A percentile compares a stretch with the other conserved stretches of the same genome.
Conservation (phyloP, 179 eudicot species). For the Vitellaria paradoxa region DNA sequence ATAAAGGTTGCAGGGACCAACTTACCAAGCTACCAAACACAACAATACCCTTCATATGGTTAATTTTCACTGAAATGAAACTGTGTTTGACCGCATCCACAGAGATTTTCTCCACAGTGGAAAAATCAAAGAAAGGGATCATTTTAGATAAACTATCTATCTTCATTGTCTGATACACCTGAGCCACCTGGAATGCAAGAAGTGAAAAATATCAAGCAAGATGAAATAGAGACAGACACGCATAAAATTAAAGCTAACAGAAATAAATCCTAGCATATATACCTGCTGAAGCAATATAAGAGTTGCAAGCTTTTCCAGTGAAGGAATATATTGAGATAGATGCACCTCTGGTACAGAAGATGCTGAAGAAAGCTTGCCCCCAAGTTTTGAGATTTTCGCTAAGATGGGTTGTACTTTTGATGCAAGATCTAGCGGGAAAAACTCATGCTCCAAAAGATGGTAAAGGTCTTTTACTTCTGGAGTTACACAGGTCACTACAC, state of each 20-base stretch:
- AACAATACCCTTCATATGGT: conserved; percentile 71
- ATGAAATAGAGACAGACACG: background rate
- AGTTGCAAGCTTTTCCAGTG: conserved; percentile 79
- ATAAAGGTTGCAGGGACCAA: background rate
- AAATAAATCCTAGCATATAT: conserved; percentile 13
- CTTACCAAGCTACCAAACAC: conserved; percentile 61
- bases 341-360: conserved; percentile 90
- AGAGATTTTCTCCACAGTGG: conserved; percentile 74
- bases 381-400: conserved; percentile 67
- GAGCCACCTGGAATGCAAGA: conserved; percentile 59
- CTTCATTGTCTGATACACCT: conserved; percentile 76
- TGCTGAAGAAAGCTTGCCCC: conserved; percentile 84
- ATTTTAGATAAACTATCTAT: conserved; percentile 59
- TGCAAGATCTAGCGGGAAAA: conserved; percentile 66
- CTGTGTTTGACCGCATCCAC: conserved; percentile 86
- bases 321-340: conserved; percentile 64
- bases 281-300: conserved; percentile 92
- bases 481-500: conserved; percentile 81
- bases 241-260: background rate
- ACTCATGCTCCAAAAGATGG: conserved; percentile 76
- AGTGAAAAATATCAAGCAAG: conserved; percentile 6
- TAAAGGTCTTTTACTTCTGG: conserved; percentile 93
- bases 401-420: conserved; percentile 68
- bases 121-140: conserved; percentile 79
- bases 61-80: conserved; percentile 78